These are phyloP conservation scores for Fusarium duplospermum DNA, from an alignment of 2,329 filamentous ascomycete species.

Conservation along the genomic window DNA sequence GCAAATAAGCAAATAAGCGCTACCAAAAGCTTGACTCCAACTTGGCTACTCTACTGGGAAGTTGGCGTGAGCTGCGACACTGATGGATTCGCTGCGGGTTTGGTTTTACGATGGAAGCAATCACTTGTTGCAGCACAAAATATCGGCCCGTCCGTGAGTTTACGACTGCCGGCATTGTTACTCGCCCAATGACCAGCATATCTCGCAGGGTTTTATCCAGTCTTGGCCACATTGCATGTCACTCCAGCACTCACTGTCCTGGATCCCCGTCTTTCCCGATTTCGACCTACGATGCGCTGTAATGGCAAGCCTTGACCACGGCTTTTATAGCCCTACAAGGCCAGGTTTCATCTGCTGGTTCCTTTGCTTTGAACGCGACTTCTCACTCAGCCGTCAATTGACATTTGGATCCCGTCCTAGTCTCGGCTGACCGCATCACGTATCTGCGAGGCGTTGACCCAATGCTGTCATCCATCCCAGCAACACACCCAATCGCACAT, in stretches of 20 bases:
- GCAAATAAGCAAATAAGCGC: constrained; percentile 20
- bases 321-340: constrained; percentile 1
- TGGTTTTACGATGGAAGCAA: not conserved
- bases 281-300: not conserved
- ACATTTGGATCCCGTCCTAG: not conserved
- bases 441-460: not conserved
- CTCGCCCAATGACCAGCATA: not conserved
- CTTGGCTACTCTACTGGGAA: not conserved
- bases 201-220: not conserved
- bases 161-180: not conserved
- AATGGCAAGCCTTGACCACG: not conserved
- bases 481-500: not conserved
- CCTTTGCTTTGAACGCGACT: not conserved
- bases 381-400: not conserved
- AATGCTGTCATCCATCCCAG: not conserved
- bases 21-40: constrained; percentile 12
- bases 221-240: not conserved
- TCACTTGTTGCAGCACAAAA: not conserved
- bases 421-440: not conserved
- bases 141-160: constrained; percentile 3
- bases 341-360: not conserved
- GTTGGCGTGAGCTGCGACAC: not conserved
- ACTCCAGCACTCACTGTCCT: not conserved
- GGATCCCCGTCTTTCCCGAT: not conserved
- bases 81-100: not conserved